phyloP scores from a whole-genome alignment of 805 yeast species.

The Candida taoyuanica region DNA sequence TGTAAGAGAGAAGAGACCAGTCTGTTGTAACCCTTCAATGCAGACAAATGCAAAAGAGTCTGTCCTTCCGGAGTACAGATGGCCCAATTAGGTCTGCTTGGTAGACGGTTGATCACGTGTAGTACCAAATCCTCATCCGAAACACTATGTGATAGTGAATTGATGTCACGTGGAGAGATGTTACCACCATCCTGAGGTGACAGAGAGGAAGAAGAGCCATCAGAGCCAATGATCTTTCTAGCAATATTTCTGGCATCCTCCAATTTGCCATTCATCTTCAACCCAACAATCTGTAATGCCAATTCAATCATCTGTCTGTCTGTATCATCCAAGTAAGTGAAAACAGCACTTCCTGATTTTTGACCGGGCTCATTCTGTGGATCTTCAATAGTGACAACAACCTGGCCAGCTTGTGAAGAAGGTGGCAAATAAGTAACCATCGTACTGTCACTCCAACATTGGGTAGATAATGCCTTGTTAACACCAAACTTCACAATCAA shows the following conservation, averaged over 20 bases:
- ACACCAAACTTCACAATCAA: constrained; percentile 83
- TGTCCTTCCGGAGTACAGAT: constrained; percentile 82
- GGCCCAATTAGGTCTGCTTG: constrained; percentile 76
- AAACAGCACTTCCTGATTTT: constrained; percentile 37
- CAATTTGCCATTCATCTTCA: constrained; percentile 92
- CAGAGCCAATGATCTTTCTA: constrained; percentile 75
- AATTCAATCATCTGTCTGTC: constrained; percentile 92
- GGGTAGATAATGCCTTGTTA: constrained; percentile 73
- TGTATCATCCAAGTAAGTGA: constrained; percentile 92
- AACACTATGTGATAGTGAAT: constrained; percentile 1
- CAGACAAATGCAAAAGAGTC: constrained; percentile 81
- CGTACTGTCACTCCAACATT: constrained; percentile 94
- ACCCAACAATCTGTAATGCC: constrained; percentile 93
- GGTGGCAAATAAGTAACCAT: constrained; percentile 94
- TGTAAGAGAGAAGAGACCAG: constrained; percentile 61
- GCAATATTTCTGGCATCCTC: constrained; percentile 96
- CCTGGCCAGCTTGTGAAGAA: constrained; percentile 85
- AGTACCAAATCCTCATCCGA: constrained; percentile 38
- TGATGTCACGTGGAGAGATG: constrained; percentile 4
- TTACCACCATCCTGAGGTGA: constrained; percentile 7
- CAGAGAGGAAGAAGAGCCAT: constrained; percentile 25
- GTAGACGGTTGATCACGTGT: constrained; percentile 58
- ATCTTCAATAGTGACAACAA: constrained; percentile 74
- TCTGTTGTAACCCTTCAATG: constrained; percentile 63
- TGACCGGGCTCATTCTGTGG: constrained; percentile 31